Evolutionary conservation across 495 filamentous ascomycete genomes (phyloP).

Genomic region (Penicillium lagena): DNA sequence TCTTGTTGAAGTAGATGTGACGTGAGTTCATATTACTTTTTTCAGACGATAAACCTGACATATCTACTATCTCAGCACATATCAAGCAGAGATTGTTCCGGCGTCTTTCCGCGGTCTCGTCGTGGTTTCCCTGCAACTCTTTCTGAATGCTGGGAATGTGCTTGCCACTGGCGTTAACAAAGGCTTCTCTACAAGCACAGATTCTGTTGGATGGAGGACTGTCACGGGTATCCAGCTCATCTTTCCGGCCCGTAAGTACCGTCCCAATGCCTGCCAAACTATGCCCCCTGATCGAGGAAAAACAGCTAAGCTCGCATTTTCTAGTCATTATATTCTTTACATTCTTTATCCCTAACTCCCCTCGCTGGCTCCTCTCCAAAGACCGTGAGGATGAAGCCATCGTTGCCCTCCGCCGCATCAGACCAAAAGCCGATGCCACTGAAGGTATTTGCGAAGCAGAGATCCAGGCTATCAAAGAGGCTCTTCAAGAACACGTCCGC

Average conservation of each 20-base stretch:
- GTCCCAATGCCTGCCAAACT: too few species aligned
- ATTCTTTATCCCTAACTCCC: slow-evolving; percentile 6
- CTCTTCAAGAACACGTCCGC: too few species aligned
- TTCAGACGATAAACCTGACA: too few species aligned
- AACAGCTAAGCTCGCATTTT: too few species aligned
- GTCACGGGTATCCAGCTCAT: too few species aligned
- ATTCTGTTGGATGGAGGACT: too few species aligned
- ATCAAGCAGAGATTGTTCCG: slow-evolving; percentile 11
- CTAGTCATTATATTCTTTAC: neutral
- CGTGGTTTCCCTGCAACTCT: slow-evolving; percentile 3
- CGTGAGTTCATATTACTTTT: neutral
- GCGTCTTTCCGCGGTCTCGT: slow-evolving; percentile 4
- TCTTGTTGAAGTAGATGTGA: slow-evolving; percentile 1
- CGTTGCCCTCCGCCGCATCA: slow-evolving; percentile 2
- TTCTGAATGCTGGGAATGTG: neutral
- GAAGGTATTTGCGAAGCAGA: too few species aligned
- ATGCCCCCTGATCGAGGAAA: too few species aligned
- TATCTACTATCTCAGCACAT: neutral
- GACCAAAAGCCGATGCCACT: slow-evolving; percentile 1
- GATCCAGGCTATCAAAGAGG: too few species aligned
- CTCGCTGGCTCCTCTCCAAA: slow-evolving; percentile 12
- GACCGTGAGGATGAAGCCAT: slow-evolving; percentile 10
- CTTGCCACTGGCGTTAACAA: too few species aligned
- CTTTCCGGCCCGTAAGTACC: too few species aligned
- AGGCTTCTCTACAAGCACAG: too few species aligned